These are phyloP conservation scores for Aspergillus neotritici DNA, from an alignment of 2,329 filamentous ascomycete species.

Conservation along the genomic window DNA sequence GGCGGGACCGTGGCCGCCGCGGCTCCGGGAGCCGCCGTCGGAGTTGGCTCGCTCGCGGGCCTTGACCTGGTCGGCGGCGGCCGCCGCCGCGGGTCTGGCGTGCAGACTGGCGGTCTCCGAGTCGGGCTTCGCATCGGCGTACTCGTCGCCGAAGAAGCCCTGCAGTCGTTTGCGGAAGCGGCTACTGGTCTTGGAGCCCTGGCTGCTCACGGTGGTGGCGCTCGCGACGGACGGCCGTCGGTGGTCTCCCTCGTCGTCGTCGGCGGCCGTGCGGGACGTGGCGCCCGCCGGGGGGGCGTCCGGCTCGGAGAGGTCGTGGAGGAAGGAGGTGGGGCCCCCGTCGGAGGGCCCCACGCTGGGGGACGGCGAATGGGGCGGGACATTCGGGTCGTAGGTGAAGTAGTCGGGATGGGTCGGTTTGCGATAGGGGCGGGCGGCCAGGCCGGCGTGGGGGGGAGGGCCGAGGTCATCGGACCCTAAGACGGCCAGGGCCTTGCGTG, in stretches of 20 bases:
- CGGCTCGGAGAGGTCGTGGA: conserved; percentile 35
- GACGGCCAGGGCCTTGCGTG: conserved; percentile 30
- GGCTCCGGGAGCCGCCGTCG: conserved; percentile 53
- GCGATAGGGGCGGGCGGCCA: conserved; percentile 19
- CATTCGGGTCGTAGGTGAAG: conserved; percentile 23
- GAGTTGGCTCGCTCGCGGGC: conserved; percentile 78
- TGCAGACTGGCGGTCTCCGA: conserved; percentile 63
- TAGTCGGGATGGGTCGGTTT: conserved; percentile 17
- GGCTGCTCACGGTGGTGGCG: conserved; percentile 78
- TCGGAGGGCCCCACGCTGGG: conserved; percentile 24
- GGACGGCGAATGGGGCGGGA: conserved; percentile 25
- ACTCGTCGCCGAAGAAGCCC: conserved; percentile 89
- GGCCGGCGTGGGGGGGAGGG: conserved; percentile 16
- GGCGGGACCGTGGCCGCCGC: conserved; percentile 51
- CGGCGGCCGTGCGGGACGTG: conserved; percentile 56
- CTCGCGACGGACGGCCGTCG: conserved; percentile 83
- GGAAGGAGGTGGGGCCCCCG: conserved; percentile 31
- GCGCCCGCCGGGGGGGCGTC: conserved; percentile 60
- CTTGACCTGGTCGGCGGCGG: conserved; percentile 47
- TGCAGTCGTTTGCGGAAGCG: conserved; percentile 74
- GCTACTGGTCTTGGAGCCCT: conserved; percentile 70
- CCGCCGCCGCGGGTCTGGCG: conserved; percentile 14
- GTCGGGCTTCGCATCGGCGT: conserved; percentile 55
- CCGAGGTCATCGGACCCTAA: conserved; percentile 26
- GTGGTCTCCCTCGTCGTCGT: conserved; percentile 61